phyloP scores from a whole-genome alignment of 2,329 filamentous ascomycete species.

The Magnaporthiopsis incrustans region DNA sequence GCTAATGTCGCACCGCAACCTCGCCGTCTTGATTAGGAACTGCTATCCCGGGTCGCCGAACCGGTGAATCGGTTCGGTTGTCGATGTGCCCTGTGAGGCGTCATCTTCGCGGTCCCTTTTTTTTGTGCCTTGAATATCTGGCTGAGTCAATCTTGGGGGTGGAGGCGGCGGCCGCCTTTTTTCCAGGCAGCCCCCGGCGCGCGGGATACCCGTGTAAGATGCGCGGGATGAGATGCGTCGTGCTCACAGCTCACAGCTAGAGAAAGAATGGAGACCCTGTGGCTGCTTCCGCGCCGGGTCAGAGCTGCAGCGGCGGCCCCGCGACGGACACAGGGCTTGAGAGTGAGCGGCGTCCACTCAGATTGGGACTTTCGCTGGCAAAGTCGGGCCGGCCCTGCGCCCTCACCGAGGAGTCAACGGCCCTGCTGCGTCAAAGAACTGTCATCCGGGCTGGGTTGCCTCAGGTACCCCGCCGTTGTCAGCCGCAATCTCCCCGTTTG shows the following conservation, averaged over 20 bases:
- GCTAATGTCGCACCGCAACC: not conserved
- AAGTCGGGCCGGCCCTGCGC: not conserved
- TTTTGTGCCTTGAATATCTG: not conserved
- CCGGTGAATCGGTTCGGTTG: not conserved
- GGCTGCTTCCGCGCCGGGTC: not conserved
- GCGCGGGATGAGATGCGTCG: not conserved
- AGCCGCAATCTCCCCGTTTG: not conserved
- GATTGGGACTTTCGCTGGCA: not conserved
- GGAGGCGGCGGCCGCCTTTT: not conserved
- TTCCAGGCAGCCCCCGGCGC: no score
- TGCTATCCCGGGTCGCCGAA: not conserved
- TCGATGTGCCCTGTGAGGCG: not conserved
- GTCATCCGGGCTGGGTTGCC: not conserved
- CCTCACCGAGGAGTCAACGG: not conserved
- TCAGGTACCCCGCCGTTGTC: not conserved
- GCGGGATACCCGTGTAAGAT: not conserved
- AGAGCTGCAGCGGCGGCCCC: not conserved
- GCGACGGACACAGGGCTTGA: not conserved
- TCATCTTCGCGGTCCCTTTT: not conserved
- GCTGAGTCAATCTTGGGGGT: not conserved
- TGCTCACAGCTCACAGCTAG: no score
- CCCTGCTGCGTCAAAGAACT: no score
- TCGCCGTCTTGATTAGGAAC: not conserved
- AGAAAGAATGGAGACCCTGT: not conserved
- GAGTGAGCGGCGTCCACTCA: not conserved